phyloP scores from a whole-genome alignment of 768 basidiomycete species.

The Leccinum imitatum region DNA sequence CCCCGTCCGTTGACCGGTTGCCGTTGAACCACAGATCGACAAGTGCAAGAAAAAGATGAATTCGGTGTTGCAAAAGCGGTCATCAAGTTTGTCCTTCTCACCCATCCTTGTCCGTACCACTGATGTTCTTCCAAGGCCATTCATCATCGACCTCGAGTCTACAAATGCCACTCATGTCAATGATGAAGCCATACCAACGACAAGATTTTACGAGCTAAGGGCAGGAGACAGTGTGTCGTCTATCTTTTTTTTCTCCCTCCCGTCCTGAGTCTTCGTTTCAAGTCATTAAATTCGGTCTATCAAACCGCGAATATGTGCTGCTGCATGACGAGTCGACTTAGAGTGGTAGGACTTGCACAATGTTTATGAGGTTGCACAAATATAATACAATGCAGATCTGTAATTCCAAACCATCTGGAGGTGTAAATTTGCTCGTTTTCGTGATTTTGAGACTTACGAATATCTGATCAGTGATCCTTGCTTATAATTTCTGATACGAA shows the following conservation, averaged over 20 bases:
- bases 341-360: neutral
- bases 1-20: slow-evolving; percentile 3
- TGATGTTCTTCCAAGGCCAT: slow-evolving; percentile 59
- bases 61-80: slow-evolving; percentile 74
- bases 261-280: slow-evolving; percentile 11
- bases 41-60: slow-evolving; percentile 84
- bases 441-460: neutral
- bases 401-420: neutral
- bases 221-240: slow-evolving; percentile 67
- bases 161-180: slow-evolving; percentile 96
- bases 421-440: neutral
- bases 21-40: slow-evolving; percentile 55
- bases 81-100: slow-evolving; percentile 66
- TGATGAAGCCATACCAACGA: slow-evolving; percentile 76
- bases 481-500: neutral
- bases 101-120: slow-evolving; percentile 3
- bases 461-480: neutral
- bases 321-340: slow-evolving; percentile 72
- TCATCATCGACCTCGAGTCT: slow-evolving; percentile 97
- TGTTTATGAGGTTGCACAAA: neutral
- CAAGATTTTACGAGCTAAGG: slow-evolving; percentile 84
- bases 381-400: neutral
- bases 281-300: slow-evolving; percentile 88
- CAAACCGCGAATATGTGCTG: slow-evolving; percentile 80
- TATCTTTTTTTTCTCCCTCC: neutral